Evolutionary conservation across 2,329 filamentous ascomycete genomes (phyloP), one percentile per base, ranked within the genome.

Genomic region (Harringtonia aguacate): DNA sequence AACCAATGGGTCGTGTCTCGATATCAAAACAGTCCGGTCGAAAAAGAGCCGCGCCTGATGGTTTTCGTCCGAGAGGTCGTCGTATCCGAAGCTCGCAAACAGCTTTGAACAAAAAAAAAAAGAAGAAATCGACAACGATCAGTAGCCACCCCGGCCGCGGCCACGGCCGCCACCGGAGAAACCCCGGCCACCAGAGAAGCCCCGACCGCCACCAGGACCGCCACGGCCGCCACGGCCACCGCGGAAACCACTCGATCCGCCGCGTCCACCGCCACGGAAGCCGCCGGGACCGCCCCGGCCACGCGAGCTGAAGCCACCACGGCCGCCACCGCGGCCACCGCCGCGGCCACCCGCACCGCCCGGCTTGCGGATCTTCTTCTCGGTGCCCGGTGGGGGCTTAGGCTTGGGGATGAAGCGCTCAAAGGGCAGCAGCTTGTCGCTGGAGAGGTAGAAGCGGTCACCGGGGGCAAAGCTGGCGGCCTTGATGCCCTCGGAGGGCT

Each of bases 381-480:
- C 64, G 49, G 81, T 77, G 58, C 84, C 83, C 53, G 73, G 71
- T 29, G 69, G 67, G 41, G 72, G 70, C 73, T 95, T 95, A 44
- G 90, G 90, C 73, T 89, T 95, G 52, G 92, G 92, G 47, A 97
- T 72, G 75, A 98, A 98, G 74, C 84, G 88, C 66, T 98, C 92
- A 56, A 97, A 71, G 36, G 92, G 90, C 49, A 98, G 73, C 42
- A 95, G 79, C 74, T 95, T 98, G 70, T 97, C 92, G 58, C 81
- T 78, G 56, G 83, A 86, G 60, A 97, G 95, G 73, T 81, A 98
- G 69, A 98, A 94, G 70, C 94, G 95, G 74, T 97, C 92, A 61
- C 92, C 92, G 50, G 81, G 69, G 73, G 95, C 94, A 81, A 97
- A 98, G 34, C 85, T 92, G 47, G 81, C 79, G 50, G 92, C 88